A percentile compares a stretch with the other conserved stretches of the same genome.
Conservation (phyloP, 1,284 basidiomycete species). For the Rhodotorula sp. region DNA sequence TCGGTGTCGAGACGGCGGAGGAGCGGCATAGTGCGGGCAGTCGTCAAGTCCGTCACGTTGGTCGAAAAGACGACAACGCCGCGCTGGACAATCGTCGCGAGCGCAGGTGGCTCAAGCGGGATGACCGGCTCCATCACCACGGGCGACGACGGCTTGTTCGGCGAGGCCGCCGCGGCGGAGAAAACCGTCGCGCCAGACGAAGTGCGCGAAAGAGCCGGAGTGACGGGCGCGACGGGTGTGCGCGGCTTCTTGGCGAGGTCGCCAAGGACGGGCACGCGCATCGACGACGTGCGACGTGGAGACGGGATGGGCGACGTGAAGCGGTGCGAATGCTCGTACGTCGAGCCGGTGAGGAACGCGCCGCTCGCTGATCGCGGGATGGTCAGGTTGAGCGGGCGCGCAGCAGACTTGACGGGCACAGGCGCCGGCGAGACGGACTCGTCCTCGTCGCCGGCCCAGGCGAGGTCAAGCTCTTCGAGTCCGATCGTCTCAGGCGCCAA, state of each 20-base stretch:
- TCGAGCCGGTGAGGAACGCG: constrained; percentile 29
- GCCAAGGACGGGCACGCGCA: neutral
- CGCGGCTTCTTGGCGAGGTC: constrained; percentile 7
- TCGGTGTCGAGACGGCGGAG: constrained; percentile 28
- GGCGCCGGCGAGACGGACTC: constrained; percentile 1
- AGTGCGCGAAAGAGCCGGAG: constrained; percentile 6
- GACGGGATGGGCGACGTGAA: constrained; percentile 24
- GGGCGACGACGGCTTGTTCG: neutral
- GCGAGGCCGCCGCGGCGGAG: neutral
- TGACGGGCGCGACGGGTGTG: neutral
- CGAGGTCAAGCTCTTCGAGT: constrained; percentile 40
- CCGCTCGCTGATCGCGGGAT: neutral
- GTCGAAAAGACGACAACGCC: constrained; percentile 24
- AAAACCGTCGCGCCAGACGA: constrained; percentile 9
- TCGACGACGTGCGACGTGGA: constrained; percentile 3
- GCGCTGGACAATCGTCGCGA: constrained; percentile 13
- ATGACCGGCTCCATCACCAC: constrained; percentile 13
- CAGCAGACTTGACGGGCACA: neutral
- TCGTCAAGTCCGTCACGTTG: constrained; percentile 8
- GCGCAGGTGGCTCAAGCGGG: constrained; percentile 14
- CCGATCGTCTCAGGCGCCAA: constrained; percentile 40
- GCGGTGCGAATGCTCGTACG: constrained; percentile 1
- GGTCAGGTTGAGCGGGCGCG: neutral
- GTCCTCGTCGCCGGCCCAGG: constrained; percentile 37
- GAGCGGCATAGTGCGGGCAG: constrained; percentile 1